A percentile compares a stretch with the other conserved stretches of the same genome.
Conservation (phyloP, 2,329 filamentous ascomycete genomes). For the Esteya vermicola region DNA sequence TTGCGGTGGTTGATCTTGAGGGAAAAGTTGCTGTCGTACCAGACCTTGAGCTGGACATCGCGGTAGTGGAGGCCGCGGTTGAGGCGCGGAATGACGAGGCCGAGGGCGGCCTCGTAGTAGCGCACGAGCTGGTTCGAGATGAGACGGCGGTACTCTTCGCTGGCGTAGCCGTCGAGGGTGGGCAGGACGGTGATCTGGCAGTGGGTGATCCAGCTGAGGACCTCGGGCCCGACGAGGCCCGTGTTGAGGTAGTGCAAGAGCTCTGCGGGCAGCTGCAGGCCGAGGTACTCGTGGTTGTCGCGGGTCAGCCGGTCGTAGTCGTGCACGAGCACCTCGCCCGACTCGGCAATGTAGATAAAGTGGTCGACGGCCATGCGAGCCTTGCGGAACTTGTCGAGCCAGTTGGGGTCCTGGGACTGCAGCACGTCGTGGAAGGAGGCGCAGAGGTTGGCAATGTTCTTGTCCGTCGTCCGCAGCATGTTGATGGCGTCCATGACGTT, state of each 20-base stretch:
- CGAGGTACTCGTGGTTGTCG: slow-evolving; percentile 81
- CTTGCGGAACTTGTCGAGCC: slow-evolving; percentile 75
- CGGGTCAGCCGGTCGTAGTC: slow-evolving; percentile 60
- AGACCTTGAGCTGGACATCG: slow-evolving; percentile 62
- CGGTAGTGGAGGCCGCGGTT: slow-evolving; percentile 75
- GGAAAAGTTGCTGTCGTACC: slow-evolving; percentile 63
- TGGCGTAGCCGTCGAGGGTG: slow-evolving; percentile 72
- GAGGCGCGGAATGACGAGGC: slow-evolving; percentile 63
- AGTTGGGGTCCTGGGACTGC: slow-evolving; percentile 55
- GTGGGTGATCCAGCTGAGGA: slow-evolving; percentile 72
- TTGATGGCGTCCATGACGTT: slow-evolving; percentile 66
- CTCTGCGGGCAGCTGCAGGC: slow-evolving; percentile 79
- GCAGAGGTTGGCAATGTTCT: slow-evolving; percentile 59
- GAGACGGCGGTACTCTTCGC: slow-evolving; percentile 67
- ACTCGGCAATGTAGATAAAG: slow-evolving; percentile 64
- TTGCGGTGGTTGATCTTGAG: slow-evolving; percentile 51
- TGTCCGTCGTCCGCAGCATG: slow-evolving; percentile 57
- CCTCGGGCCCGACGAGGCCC: slow-evolving; percentile 63
- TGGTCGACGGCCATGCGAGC: slow-evolving; percentile 77
- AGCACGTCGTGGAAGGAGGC: slow-evolving; percentile 68
- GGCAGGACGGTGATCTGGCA: slow-evolving; percentile 64
- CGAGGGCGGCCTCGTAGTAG: slow-evolving; percentile 61
- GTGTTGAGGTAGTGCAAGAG: slow-evolving; percentile 80
- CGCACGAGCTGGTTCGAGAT: slow-evolving; percentile 61
- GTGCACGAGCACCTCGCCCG: slow-evolving; percentile 64